Percentiles rank a stretch among this genome's conserved stretches.
Evolutionary conservation across 2,329 filamentous ascomycete species (phyloP).

Genomic region (Trichoderma citrinoviride): DNA sequence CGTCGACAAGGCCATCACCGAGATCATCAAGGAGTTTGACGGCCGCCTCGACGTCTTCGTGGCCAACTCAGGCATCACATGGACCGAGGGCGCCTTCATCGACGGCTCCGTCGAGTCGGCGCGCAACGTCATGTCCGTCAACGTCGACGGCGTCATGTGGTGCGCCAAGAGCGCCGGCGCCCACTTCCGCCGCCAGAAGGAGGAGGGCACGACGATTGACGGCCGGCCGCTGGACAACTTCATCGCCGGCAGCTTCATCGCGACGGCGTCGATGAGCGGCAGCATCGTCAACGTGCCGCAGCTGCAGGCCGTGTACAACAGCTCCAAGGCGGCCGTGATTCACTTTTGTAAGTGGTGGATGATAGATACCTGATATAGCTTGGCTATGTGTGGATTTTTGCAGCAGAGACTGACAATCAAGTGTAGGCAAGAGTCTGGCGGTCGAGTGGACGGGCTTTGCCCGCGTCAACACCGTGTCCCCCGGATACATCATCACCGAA

Average conservation of each 20-base stretch:
- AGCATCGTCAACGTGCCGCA: conserved; percentile 78
- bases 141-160: conserved; percentile 76
- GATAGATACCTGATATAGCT: not conserved
- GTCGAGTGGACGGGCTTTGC: conserved; percentile 77
- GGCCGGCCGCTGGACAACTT: conserved; percentile 61
- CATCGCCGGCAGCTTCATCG: conserved; percentile 68
- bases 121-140: conserved; percentile 64
- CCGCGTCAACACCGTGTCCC: conserved; percentile 68
- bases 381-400: too few species aligned
- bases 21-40: conserved; percentile 64
- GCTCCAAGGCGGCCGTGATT: conserved; percentile 64
- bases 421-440: conserved; percentile 65
- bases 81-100: conserved; percentile 66
- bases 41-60: conserved; percentile 75
- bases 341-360: conserved; percentile 48
- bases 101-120: conserved; percentile 64
- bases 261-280: conserved; percentile 75
- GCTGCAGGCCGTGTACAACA: conserved; percentile 71
- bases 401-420: not conserved
- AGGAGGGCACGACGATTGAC: conserved; percentile 60
- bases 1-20: conserved; percentile 50
- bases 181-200: conserved; percentile 69
- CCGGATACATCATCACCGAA: conserved; percentile 74
- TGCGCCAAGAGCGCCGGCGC: conserved; percentile 67
- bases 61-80: conserved; percentile 74